Conservation (phyloP, 192 early-diverging fungal genomes). For the Phycomyces blakesleeanus region DNA sequence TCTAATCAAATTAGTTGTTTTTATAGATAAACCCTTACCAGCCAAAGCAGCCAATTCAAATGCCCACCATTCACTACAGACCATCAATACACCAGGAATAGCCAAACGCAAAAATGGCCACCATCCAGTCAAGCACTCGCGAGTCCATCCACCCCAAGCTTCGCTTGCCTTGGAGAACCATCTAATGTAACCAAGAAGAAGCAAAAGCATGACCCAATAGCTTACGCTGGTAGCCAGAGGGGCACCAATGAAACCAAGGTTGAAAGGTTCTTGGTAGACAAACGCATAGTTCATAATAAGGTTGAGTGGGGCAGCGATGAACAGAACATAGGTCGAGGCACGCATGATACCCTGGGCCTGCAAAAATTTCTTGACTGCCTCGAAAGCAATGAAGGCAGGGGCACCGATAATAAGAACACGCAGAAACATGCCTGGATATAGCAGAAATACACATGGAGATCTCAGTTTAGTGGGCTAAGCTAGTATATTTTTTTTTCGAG, state of each 20-base stretch:
- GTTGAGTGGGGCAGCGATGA: constrained; percentile 70
- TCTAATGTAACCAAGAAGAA: constrained; percentile 63
- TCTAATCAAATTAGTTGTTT: too few relatives aligned
- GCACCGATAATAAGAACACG: constrained; percentile 66
- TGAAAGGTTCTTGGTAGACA: constrained; percentile 67
- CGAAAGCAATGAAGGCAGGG: constrained; percentile 75
- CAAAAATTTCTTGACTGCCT: constrained; percentile 82
- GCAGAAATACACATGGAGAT: not conserved
- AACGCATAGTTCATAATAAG: constrained; percentile 71
- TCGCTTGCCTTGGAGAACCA: constrained; percentile 57
- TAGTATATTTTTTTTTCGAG: too few relatives aligned
- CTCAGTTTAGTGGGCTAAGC: not conserved
- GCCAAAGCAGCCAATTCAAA: constrained; percentile 72
- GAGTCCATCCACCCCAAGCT: constrained; percentile 87
- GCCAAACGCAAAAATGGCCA: constrained; percentile 65
- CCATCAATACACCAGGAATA: constrained; percentile 74
- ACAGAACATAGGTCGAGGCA: constrained; percentile 69
- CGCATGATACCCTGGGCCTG: constrained; percentile 93
- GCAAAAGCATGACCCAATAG: constrained; percentile 68
- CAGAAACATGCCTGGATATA: constrained; percentile 54
- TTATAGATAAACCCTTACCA: constrained; percentile 15
- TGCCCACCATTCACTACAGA: constrained; percentile 75
- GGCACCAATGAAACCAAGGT: constrained; percentile 80
- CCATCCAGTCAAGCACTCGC: constrained; percentile 59
- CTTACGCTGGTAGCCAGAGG: constrained; percentile 76